These are phyloP conservation scores for Colletotrichum sp. DNA, from an alignment of 2,329 filamentous ascomycete genomes.

Conservation along the genomic window DNA sequence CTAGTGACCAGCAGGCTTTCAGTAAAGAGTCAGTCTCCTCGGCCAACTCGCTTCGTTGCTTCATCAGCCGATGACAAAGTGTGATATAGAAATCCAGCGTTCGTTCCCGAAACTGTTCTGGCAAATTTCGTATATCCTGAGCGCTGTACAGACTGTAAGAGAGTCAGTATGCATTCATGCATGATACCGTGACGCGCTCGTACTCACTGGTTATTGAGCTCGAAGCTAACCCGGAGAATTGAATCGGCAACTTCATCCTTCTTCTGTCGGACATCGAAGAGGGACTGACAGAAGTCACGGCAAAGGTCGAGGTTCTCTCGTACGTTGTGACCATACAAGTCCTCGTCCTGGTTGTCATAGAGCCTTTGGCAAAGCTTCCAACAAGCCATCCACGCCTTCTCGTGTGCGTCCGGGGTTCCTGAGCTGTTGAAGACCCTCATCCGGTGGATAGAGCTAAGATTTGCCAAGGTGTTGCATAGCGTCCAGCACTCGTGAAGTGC, in stretches of 20 bases:
- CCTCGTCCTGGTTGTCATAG: conserved; percentile 80
- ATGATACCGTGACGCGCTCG: background rate
- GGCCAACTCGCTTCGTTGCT: conserved; percentile 78
- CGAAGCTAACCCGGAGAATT: conserved; percentile 88
- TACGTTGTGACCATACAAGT: conserved; percentile 69
- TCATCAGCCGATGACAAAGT: conserved; percentile 94
- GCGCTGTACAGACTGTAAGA: conserved; percentile 77
- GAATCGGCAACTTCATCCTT: conserved; percentile 84
- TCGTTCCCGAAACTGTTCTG: conserved; percentile 85
- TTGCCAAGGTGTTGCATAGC: conserved; percentile 88
- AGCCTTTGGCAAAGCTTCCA: conserved; percentile 92
- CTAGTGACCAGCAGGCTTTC: conserved; percentile 85
- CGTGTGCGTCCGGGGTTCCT: conserved; percentile 77
- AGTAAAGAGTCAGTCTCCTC: conserved; percentile 86
- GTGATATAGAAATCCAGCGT: conserved; percentile 96
- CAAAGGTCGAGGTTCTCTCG: conserved; percentile 83
- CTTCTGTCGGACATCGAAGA: conserved; percentile 84
- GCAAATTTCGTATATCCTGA: conserved; percentile 78
- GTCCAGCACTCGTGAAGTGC: conserved; percentile 92
- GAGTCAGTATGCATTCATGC: background rate
- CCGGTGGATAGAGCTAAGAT: conserved; percentile 82
- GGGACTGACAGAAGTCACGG: conserved; percentile 87
- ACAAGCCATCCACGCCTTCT: conserved; percentile 91
- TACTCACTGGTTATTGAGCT: conserved; percentile 85
- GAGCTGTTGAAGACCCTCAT: conserved; percentile 79